Evolutionary conservation across 1,139 yeast species (phyloP), one percentile per base, ranked within the genome.

Genomic region (Kodamaea alishanica): DNA sequence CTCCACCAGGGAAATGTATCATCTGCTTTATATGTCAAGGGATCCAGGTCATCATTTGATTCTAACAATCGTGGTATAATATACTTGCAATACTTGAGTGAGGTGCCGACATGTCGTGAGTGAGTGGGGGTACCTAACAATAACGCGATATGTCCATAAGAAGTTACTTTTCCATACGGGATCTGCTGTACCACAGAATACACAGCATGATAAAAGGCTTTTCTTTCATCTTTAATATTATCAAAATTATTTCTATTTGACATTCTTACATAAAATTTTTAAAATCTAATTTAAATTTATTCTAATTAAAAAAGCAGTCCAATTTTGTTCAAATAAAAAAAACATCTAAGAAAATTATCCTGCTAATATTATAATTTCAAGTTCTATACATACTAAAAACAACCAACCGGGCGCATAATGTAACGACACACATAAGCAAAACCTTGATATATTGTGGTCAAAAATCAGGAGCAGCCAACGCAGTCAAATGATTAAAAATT

Each of bases 1-100:
- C 95, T 63, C 90, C 92, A 84, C 95, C 95, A 85, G 1, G 95
- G 94, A 7, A 84, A 74, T 7, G 62, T 63, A 1, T 47, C 58
- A 2, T 51, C 32, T 30, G 67, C 56, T 15, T 15, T 15, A 25
- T 36, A 45, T 12, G 34, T 28, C 24, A 61, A 48, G 24, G 52
- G 56, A 20, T 51, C 54, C 3, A 44, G 33, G 2, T 38, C 44
- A 1, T 47, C 43, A 8, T 45, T 46, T 9, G 45, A 63, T 6
- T 32, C 43, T 25, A 57, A 56, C 11, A 70, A 48, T 28, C 49
- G 46, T 7, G 52, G 44, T 1, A 62, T 41, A 27, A 70, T 61
- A 10, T 46, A 45, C 3, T 48, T 32, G 27, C 46, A 50, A 37
- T 74, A 68, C 55, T 84, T 85, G 42, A 85, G 61, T 0, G 89